These are phyloP conservation scores for Blastobotrys peoriensis DNA, from an alignment of 805 yeast genomes.

Conservation along the genomic window DNA sequence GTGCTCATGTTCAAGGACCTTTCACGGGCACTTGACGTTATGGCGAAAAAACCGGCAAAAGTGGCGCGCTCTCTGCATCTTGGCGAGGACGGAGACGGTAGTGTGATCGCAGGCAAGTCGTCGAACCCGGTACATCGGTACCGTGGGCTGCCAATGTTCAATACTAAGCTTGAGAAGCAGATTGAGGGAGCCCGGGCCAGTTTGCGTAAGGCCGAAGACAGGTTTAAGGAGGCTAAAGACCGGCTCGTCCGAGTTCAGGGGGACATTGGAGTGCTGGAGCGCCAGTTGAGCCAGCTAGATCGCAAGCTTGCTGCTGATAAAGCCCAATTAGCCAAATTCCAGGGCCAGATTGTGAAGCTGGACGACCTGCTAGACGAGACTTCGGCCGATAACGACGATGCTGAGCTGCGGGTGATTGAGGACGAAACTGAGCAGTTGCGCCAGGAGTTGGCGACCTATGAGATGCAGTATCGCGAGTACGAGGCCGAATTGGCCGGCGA, in stretches of 20 bases:
- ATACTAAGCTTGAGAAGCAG: not conserved
- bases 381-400: not conserved
- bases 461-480: not conserved
- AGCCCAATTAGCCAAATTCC: not conserved
- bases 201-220: not conserved
- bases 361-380: slow-evolving; percentile 20
- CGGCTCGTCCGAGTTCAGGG: not conserved
- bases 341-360: not conserved
- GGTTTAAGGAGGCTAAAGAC: not conserved
- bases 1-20: slow-evolving; percentile 48
- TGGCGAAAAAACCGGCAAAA: slow-evolving; percentile 35
- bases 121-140: not conserved
- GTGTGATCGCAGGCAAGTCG: slow-evolving; percentile 28
- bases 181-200: not conserved
- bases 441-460: not conserved
- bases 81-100: slow-evolving; percentile 40
- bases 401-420: not conserved
- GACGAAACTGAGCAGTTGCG: not conserved
- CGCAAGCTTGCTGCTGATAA: not conserved
- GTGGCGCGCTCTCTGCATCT: slow-evolving; percentile 40
- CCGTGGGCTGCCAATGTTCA: not conserved
- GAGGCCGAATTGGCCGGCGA: not conserved
- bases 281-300: not conserved
- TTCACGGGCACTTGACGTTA: slow-evolving; percentile 42
- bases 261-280: not conserved